Evolutionary conservation across 1,284 basidiomycete species (phyloP).

Genomic region (Tranzscheliella williamsii): DNA sequence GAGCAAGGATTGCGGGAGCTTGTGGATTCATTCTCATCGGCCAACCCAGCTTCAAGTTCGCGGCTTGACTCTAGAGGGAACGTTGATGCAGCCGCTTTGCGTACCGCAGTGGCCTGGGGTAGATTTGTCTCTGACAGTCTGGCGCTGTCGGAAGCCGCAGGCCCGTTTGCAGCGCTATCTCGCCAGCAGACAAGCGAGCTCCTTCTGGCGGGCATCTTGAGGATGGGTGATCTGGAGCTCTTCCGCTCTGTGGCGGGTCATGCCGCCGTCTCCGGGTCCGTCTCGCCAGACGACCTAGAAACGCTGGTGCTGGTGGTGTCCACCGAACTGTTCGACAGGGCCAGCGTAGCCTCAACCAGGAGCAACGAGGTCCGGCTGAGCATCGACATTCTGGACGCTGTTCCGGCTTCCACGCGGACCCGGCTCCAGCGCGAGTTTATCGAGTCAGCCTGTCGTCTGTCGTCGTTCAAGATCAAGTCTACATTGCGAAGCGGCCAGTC

Average conservation of each 20-base stretch:
- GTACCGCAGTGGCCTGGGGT: background rate
- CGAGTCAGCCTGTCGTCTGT: constrained; percentile 33
- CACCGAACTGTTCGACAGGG: constrained; percentile 15
- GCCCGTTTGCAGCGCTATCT: constrained; percentile 3
- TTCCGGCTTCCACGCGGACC: constrained; percentile 1
- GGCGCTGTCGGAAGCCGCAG: background rate
- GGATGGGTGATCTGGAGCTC: constrained; percentile 19
- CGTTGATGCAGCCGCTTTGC: background rate
- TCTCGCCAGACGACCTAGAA: constrained; percentile 6
- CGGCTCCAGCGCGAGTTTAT: constrained; percentile 22
- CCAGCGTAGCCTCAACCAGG: constrained; percentile 7
- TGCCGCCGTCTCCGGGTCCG: background rate
- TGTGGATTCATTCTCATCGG: background rate
- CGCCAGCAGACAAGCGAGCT: background rate
- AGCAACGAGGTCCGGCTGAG: constrained; percentile 15
- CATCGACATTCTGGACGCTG: constrained; percentile 12
- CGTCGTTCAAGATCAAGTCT: constrained; percentile 34
- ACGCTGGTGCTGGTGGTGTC: constrained; percentile 20
- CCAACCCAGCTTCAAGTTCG: background rate
- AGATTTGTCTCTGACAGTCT: constrained; percentile 7
- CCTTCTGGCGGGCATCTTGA: constrained; percentile 9
- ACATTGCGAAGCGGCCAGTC: background rate
- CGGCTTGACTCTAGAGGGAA: background rate
- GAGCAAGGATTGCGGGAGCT: constrained; percentile 1
- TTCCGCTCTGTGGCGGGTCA: constrained; percentile 9